Evolutionary conservation across 2,329 filamentous ascomycete species (phyloP), one percentile per base, ranked within the genome.

Genomic region (Ophiostoma sp.): DNA sequence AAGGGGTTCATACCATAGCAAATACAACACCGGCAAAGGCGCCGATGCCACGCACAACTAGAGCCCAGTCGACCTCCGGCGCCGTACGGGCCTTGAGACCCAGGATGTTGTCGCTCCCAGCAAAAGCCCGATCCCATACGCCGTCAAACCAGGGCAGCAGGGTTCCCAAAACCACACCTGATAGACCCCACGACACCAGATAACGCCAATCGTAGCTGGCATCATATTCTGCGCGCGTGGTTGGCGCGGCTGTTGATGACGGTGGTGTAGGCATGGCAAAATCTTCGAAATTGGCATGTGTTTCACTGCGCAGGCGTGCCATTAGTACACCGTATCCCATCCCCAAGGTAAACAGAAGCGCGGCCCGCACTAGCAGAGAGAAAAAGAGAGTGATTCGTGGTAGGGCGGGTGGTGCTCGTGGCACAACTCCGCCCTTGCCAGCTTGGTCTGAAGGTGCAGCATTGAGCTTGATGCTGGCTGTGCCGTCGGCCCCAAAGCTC

Each of bases 141-240:
- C 84, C 81, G 76, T 99, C 95, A 27, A 97, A 85, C 85, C 89
- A 94, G 1, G 95, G 95, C 69, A 98, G 79, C 66, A 96, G 78
- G 69, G 87, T 89, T 0, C 95, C 95, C 38, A 97, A 79, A 0
- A 85, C 82, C 4, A 97, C 86, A 16, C 93, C 93, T 0, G 89
- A 88, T 9, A 89, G 74, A 0, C 93, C 95, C 94, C 95, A 99
- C 71, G 91, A 89, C 0, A 82, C 79, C 67, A 96, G 80, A 76
- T 96, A 96, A 60, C 81, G 79, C 85, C 87, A 89, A 70, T 83
- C 81, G 69, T 80, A 79, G 18, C 52, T 72, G 9, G 70, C 66
- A 16, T 70, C 70, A 45, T 72, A 72, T 6, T 52, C 66, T 6
- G 49, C 3, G 2, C 45, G 3, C 4, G 66, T 49, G 45, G n/a